Conservation (phyloP, 2,329 filamentous ascomycete genomes). For the Aspergillus transmontanensis region DNA sequence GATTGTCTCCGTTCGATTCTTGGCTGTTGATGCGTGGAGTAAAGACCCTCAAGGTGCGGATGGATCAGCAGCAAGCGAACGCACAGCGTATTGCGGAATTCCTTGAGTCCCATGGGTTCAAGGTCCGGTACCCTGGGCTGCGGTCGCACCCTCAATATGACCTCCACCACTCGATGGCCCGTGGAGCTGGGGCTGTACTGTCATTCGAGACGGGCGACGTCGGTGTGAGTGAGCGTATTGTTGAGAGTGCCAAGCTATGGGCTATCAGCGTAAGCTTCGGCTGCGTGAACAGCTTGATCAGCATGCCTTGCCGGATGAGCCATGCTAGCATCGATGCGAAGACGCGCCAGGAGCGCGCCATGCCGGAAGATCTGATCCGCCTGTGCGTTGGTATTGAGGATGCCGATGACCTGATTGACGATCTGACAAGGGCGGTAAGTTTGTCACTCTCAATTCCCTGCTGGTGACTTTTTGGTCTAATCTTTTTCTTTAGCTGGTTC, state of each 20-base stretch:
- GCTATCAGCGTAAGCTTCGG: constrained; percentile 97
- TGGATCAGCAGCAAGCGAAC: constrained; percentile 97
- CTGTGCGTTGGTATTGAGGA: constrained; percentile 97
- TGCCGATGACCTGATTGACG: constrained; percentile 85
- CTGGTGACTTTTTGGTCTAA: not conserved
- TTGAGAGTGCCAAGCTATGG: constrained; percentile 88
- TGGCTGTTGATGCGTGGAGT: constrained; percentile 94
- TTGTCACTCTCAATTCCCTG: not conserved
- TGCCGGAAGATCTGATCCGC: constrained; percentile 96
- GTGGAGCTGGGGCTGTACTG: constrained; percentile 89
- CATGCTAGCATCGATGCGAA: constrained; percentile 97
- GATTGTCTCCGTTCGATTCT: constrained; percentile 90
- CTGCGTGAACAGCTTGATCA: constrained; percentile 97
- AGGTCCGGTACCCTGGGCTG: constrained; percentile 90
- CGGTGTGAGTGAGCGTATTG: constrained; percentile 82
- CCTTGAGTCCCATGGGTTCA: constrained; percentile 87
- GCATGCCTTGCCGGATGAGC: constrained; percentile 99
- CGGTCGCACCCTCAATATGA: constrained; percentile 96
- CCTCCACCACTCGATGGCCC: constrained; percentile 91
- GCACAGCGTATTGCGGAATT: constrained; percentile 90
- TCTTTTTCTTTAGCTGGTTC: constrained; percentile 66
- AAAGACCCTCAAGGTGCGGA: constrained; percentile 94
- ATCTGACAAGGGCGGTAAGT: constrained; percentile 86
- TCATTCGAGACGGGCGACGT: constrained; percentile 95
- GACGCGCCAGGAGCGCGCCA: constrained; percentile 81